Conservation (phyloP, 371 early-diverging fungal genomes). For the Rhizomucor pusillus region DNA sequence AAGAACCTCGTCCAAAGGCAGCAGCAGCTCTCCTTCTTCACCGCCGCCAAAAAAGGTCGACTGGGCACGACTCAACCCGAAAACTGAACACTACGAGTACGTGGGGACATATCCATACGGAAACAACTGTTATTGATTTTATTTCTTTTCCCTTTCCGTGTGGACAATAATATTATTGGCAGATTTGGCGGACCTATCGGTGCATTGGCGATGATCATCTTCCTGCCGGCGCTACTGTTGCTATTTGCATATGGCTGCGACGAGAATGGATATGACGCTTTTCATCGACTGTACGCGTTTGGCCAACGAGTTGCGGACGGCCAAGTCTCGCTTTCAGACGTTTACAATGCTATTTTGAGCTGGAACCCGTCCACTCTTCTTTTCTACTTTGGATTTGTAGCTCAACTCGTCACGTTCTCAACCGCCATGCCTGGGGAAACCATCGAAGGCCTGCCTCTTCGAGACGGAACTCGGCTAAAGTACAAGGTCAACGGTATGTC, state of each 20-base stretch:
- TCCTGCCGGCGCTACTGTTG: conserved; percentile 60
- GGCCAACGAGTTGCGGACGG: conserved; percentile 14
- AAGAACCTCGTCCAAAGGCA: not conserved
- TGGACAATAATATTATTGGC: not conserved
- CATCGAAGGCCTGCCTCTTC: conserved; percentile 68
- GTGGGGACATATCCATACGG: too few relatives aligned
- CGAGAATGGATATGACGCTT: conserved; percentile 48
- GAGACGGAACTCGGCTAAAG: conserved; percentile 62
- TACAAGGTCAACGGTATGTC: conserved; percentile 76
- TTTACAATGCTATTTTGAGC: conserved; percentile 20
- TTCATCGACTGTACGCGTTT: conserved; percentile 21
- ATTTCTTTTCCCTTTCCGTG: too few relatives aligned
- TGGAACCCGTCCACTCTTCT: conserved; percentile 48
- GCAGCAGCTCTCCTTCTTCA: not conserved
- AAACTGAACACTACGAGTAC: not conserved
- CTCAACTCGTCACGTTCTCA: conserved; percentile 63
- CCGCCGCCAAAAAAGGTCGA: not conserved
- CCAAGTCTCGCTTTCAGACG: conserved; percentile 25
- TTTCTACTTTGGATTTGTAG: conserved; percentile 65
- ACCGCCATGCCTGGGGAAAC: conserved; percentile 69
- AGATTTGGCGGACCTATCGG: conserved; percentile 78
- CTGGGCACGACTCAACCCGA: not conserved
- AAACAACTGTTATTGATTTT: too few relatives aligned
- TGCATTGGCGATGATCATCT: conserved; percentile 56
- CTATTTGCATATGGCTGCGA: conserved; percentile 70